Evolutionary conservation across 2,329 filamentous ascomycete species (phyloP), one percentile per base, ranked within the genome.

Genomic region (Hirsutella minnesotensis): DNA sequence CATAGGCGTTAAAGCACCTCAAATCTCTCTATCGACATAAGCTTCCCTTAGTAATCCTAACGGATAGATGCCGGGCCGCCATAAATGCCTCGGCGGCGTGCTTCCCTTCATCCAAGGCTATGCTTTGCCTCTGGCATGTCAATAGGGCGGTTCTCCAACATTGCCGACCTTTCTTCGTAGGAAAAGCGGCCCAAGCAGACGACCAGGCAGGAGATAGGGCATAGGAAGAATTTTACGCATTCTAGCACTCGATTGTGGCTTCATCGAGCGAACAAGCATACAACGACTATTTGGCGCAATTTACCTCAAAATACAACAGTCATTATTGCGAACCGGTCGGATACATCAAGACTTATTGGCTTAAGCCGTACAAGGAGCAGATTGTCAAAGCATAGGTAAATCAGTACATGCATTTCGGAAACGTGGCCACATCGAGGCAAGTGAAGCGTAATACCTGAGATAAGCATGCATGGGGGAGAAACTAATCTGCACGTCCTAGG

Each of bases 341-440:
- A n/a, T n/a, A n/a, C n/a, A n/a, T 41, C 31, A 48, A 3, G n/a
- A n/a, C n/a, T n/a, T n/a, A n/a, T n/a, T n/a, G n/a, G n/a, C n/a
- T n/a, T n/a, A n/a, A n/a, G n/a, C 44, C 36, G 22, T 49, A 49
- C 27, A 54, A 55, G 24, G 45, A 55, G 37, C 51, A 44, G 43
- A 36, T 55, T 22, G 46, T 51, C 1, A 50, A 48, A 29, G 47
- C 42, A 13, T 53, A 41, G 47, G 49, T 55, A 36, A 39, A 53
- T 44, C 13, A 43, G 22, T 22, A 49, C 16, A n/a, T 22, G 19
- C 45, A 51, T 38, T 53, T 53, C 40, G 40, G 45, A 24, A 49
- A 53, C 13, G 30, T 46, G n/a, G 41, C 43, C 42, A 51, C 47
- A 18, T 13, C 27, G 13, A 29, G 27, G 27, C 27, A 29, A 13